These are phyloP conservation scores for Exophiala xenobiotica DNA, from an alignment of 2,329 filamentous ascomycete species.

Conservation along the genomic window DNA sequence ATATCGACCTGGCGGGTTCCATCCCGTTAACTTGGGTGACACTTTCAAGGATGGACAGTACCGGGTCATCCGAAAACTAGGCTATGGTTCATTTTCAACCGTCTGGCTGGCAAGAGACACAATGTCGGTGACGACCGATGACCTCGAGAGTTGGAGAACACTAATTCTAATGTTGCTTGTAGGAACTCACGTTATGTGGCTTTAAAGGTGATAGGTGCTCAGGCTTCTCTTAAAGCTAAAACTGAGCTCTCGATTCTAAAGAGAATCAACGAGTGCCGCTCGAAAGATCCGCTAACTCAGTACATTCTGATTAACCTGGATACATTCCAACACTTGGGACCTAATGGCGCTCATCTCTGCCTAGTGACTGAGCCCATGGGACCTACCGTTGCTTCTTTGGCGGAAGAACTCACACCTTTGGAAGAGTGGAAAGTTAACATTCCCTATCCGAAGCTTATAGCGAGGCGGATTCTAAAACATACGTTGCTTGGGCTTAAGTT, in stretches of 20 bases:
- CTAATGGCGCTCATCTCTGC: conserved; percentile 35
- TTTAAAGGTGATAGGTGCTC: conserved; percentile 13
- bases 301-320: conserved; percentile 35
- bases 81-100: conserved; percentile 8
- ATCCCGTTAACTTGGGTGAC: conserved; percentile 37
- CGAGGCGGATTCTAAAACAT: conserved; percentile 33
- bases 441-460: conserved; percentile 31
- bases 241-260: conserved; percentile 6
- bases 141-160: not conserved
- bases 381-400: conserved; percentile 26
- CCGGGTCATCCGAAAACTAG: conserved; percentile 13
- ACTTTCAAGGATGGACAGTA: conserved; percentile 28
- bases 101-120: not conserved
- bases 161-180: not conserved
- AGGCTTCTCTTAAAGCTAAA: not conserved
- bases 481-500: conserved; percentile 31
- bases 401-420: conserved; percentile 26
- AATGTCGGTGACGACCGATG: not conserved
- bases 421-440: conserved; percentile 28
- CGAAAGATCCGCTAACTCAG: conserved; percentile 11
- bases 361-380: conserved; percentile 34
- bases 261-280: conserved; percentile 5
- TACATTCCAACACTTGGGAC: conserved; percentile 33
- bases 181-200: conserved; percentile 10
- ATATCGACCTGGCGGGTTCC: conserved; percentile 35